A percentile compares a stretch with the other conserved stretches of the same genome.
These are phyloP conservation scores for Hansenula sp. DNA, from an alignment of 1,139 yeast genomes.

Conservation along the genomic window DNA sequence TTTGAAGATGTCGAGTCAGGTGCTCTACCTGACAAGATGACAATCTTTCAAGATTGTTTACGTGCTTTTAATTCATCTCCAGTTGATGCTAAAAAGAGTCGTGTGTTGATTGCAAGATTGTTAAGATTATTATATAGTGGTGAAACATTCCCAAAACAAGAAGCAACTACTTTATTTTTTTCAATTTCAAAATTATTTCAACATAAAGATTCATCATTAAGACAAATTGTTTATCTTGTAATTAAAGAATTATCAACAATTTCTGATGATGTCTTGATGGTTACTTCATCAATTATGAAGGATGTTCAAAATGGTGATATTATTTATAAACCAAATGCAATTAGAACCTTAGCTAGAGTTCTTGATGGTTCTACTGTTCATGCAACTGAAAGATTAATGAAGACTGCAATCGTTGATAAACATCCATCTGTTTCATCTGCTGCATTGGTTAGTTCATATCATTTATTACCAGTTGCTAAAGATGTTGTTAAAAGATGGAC, in stretches of 20 bases:
- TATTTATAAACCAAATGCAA: slow-evolving; percentile 89
- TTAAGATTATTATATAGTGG: slow-evolving; percentile 75
- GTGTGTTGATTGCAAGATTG: slow-evolving; percentile 69
- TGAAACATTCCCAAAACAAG: slow-evolving; percentile 81
- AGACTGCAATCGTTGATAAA: slow-evolving; percentile 87
- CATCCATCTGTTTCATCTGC: slow-evolving; percentile 90
- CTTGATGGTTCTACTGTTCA: slow-evolving; percentile 91
- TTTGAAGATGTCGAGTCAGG: slow-evolving; percentile 72
- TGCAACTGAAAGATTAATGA: slow-evolving; percentile 89
- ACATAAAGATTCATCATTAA: slow-evolving; percentile 82
- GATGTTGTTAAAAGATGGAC: slow-evolving; percentile 92
- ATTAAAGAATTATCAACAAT: slow-evolving; percentile 83
- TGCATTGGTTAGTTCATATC: slow-evolving; percentile 87
- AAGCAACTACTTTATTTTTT: slow-evolving; percentile 90
- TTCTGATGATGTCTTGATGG: slow-evolving; percentile 94
- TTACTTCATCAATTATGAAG: slow-evolving; percentile 95
- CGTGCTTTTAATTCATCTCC: slow-evolving; percentile 93
- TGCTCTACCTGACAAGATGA: slow-evolving; percentile 85
- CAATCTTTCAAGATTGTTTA: slow-evolving; percentile 93
- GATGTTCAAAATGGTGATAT: slow-evolving; percentile 90
- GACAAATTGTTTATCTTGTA: slow-evolving; percentile 92
- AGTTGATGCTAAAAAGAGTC: slow-evolving; percentile 82
- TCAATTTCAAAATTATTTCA: slow-evolving; percentile 93
- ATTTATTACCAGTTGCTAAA: slow-evolving; percentile 81
- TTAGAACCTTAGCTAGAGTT: slow-evolving; percentile 85